Conservation (phyloP, 306 rosid genomes). For the Cucumis melo region DNA sequence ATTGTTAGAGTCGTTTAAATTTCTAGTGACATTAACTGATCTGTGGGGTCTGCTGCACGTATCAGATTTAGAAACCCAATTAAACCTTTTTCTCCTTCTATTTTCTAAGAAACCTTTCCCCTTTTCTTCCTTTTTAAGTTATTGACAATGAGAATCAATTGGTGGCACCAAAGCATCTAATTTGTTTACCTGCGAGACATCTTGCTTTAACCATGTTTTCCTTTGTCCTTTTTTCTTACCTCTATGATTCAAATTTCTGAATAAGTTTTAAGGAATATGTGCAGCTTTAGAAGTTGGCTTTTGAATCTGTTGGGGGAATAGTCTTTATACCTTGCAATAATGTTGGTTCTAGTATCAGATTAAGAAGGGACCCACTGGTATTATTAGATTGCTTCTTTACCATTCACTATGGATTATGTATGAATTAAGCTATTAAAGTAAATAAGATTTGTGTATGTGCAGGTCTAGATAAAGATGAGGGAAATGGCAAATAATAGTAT, state of each 20-base stretch:
- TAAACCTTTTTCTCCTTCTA: neutral
- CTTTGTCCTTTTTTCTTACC: neutral
- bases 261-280: neutral
- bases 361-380: neutral
- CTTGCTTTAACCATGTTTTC: neutral
- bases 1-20: neutral
- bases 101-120: neutral
- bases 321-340: neutral
- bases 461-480: constrained; percentile 12
- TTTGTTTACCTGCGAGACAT: neutral
- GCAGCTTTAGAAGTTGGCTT: neutral
- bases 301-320: neutral
- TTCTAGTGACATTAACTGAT: neutral
- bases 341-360: neutral
- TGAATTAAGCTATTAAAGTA: neutral
- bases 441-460: neutral
- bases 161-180: neutral
- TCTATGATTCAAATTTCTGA: neutral
- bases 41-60: neutral
- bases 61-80: neutral
- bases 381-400: neutral
- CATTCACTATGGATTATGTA: neutral
- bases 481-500: constrained; percentile 5
- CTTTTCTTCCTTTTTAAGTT: neutral
- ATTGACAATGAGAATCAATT: neutral